Evolutionary conservation across 2,329 filamentous ascomycete species (phyloP), one percentile per base, ranked within the genome.

Genomic region (Ophiocordyceps unilateralis): DNA sequence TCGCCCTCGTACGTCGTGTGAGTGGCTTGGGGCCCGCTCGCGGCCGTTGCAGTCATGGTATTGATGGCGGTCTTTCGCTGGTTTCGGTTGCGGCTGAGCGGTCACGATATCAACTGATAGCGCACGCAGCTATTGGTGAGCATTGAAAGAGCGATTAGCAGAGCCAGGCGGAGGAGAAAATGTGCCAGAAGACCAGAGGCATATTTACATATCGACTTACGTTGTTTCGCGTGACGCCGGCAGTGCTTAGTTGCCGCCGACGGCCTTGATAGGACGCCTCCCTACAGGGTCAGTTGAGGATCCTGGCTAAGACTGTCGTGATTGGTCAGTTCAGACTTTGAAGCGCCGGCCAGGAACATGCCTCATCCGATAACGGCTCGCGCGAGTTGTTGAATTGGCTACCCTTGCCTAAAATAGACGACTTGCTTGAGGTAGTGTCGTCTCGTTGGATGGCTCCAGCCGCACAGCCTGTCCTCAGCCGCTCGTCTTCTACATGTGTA

Each of bases 11-110:
- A 39, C 4, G 23, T 19, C 8, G 21, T 55, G 44, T 67, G 60
- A 2, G 63, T 66, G 21, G 65, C 60, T 45, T 70, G 58, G 4
- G 67, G 66, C 46, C 68, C 70, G 22, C 52, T 44, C 26, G n/a
- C n/a, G n/a, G n/a, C n/a, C n/a, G n/a, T n/a, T n/a, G 55, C 49
- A 6, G 53, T 53, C 26, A 62, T 63, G 42, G 62, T 51, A 37
- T 65, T 55, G 64, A 71, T 70, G 32, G 17, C 6, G 17, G 5
- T 7, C 10, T 10, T 15, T 36, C n/a, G 32, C 32, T 19, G 32
- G 10, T 17, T 36, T 19, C n/a, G n/a, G 32, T 36, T 20, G n/a
- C 24, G 24, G 24, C 24, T 26, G 24, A 26, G 32, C 32, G n/a
- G 32, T 36, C 32, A 15, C 28, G 28, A 15, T 30, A 30, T 15